A percentile compares a stretch with the other conserved stretches of the same genome.
phyloP scores from a whole-genome alignment of 23 red algal species.

The Gracilaria domingensis region DNA sequence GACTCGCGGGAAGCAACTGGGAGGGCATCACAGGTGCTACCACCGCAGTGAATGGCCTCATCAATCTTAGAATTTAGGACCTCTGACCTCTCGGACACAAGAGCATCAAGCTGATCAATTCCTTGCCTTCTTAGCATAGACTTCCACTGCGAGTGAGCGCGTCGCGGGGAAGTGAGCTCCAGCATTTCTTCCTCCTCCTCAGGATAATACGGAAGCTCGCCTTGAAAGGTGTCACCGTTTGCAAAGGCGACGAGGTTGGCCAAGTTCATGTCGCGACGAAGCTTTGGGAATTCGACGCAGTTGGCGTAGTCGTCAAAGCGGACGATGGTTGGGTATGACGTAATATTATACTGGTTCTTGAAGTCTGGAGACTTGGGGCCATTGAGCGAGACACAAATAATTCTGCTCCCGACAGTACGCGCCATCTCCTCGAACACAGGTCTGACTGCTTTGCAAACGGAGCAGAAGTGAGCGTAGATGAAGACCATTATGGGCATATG shows the following conservation, averaged over 20 bases:
- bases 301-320: conserved; percentile 45
- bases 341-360: conserved; percentile 49
- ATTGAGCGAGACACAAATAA: conserved; percentile 61
- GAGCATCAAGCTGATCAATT: conserved; percentile 73
- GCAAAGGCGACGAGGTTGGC: conserved; percentile 40
- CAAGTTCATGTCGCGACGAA: conserved; percentile 15
- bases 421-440: conserved; percentile 73
- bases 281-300: conserved; percentile 24
- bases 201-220: not conserved
- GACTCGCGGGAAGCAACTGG: not conserved
- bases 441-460: conserved; percentile 57
- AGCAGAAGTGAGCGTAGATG: conserved; percentile 76
- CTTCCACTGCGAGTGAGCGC: conserved; percentile 39
- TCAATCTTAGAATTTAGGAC: conserved; percentile 54
- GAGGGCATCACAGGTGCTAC: conserved; percentile 23
- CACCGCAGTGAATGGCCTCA: conserved; percentile 40
- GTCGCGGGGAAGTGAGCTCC: conserved; percentile 35
- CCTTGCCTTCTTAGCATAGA: conserved; percentile 61
- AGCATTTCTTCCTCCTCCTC: not conserved
- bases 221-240: conserved; percentile 36
- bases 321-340: conserved; percentile 58
- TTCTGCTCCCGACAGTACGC: not conserved
- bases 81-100: conserved; percentile 43
- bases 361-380: conserved; percentile 65
- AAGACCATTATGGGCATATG: conserved; percentile 58